Percentiles rank a stretch among this genome's conserved stretches.
Evolutionary conservation across 139 green algal genomes (phyloP).

Genomic region (Astrephomene gubernaculifera): DNA sequence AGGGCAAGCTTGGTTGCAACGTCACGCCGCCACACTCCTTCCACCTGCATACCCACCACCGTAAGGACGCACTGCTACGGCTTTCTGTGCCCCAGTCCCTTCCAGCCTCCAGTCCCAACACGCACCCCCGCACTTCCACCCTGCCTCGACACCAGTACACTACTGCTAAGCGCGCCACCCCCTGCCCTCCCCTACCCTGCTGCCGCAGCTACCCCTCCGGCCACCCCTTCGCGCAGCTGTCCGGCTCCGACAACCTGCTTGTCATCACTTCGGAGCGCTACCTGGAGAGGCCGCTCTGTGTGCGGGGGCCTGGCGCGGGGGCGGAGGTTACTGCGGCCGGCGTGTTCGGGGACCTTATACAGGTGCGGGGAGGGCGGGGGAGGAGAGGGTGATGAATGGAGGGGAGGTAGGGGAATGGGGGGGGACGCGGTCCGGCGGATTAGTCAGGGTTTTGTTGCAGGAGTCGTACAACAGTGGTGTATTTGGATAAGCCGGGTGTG

Average conservation of each 20-base stretch:
- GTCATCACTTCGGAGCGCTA: slow-evolving; percentile 87
- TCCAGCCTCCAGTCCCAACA: not conserved
- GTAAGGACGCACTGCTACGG: not conserved
- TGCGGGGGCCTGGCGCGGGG: slow-evolving; percentile 90
- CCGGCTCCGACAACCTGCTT: slow-evolving; percentile 90
- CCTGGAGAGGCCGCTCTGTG: slow-evolving; percentile 78
- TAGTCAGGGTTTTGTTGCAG: too few species aligned
- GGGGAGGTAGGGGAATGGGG: not conserved
- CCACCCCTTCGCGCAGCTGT: slow-evolving; percentile 92
- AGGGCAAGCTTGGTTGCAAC: not conserved
- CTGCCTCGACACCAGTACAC: too few species aligned
- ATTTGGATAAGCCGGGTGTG: not conserved
- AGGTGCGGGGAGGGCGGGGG: slow-evolving; percentile 52
- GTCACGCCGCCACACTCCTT: not conserved
- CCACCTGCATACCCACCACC: not conserved
- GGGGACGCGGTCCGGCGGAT: too few species aligned
- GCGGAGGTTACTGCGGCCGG: slow-evolving; percentile 93
- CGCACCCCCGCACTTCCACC: not conserved
- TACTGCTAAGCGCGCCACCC: too few species aligned
- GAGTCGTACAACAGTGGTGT: not conserved
- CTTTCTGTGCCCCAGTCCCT: not conserved
- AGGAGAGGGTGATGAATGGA: not conserved
- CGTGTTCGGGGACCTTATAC: slow-evolving; percentile 92
- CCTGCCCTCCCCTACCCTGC: not conserved
- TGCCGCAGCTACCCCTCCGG: slow-evolving; percentile 76